phyloP scores from a whole-genome alignment of 306 rosid genomes.

The Cucurbita argyrosperma region DNA sequence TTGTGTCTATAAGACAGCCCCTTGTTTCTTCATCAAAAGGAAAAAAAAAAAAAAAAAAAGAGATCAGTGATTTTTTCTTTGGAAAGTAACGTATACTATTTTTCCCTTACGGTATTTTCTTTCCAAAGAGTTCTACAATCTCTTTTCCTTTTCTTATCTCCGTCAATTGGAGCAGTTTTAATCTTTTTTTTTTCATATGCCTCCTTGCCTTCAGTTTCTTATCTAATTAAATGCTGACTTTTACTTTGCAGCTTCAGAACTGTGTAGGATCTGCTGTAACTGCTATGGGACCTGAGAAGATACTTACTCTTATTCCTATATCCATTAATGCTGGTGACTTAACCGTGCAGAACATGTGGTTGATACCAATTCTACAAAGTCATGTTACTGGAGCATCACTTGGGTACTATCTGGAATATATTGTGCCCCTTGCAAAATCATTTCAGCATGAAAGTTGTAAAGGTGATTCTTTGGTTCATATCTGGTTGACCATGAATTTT shows the following conservation, averaged over 20 bases:
- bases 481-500: not conserved
- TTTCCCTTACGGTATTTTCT: not conserved
- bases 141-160: not conserved
- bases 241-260: slow-evolving; percentile 45
- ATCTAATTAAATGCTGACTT: not conserved
- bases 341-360: slow-evolving; percentile 56
- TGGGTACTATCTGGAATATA: slow-evolving; percentile 48
- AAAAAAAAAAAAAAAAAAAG: not conserved
- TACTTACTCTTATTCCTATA: slow-evolving; percentile 52
- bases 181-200: not conserved
- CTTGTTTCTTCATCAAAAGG: not conserved
- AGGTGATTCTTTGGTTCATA: slow-evolving; percentile 30
- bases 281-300: slow-evolving; percentile 81
- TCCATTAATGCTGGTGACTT: slow-evolving; percentile 33
- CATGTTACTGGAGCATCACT: slow-evolving; percentile 72
- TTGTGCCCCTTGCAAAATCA: slow-evolving; percentile 76
- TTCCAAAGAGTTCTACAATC: not conserved
- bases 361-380: slow-evolving; percentile 56
- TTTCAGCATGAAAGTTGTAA: slow-evolving; percentile 53
- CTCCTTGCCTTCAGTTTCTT: not conserved
- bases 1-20: not conserved
- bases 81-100: not conserved
- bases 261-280: slow-evolving; percentile 75
- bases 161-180: not conserved
- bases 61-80: not conserved